Base-by-base conservation (phyloP, 2,329 filamentous ascomycete genomes). In the Fusarium agapanthi region DNA sequence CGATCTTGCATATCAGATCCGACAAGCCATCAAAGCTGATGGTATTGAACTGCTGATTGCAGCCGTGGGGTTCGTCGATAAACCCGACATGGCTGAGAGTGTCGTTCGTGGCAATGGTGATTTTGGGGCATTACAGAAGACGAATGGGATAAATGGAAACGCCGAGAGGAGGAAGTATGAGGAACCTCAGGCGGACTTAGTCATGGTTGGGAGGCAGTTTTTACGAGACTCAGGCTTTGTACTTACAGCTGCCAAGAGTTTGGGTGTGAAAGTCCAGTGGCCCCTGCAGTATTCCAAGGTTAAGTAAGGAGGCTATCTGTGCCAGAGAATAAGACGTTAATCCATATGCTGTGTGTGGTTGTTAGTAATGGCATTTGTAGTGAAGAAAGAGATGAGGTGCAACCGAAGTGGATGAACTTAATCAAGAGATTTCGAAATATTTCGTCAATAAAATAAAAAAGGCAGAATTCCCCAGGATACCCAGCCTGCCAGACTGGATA, bases 151-250 rank as follows among this genome's bases (percentile, higher is more conserved):
- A 5, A 18, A 24, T 3, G 35, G 41, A 7, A 7, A 16, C 0
- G 4, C 89, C 61, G 79, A 79, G 1, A 81, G 85, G 71, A 88
- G 83, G 65, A 81, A 83, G 56, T 81, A 80, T 20, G 15, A 30
- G 3, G 60, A 83, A 6, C 76, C 86, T 18, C 82, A 84, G 77
- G 89, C 87, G 1, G 95, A 98, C 78, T 80, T 95, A 16, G 89
- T 92, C 0, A 85, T 95, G 18, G 86, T 92, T 3, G 95, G 89
- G 0, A 86, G 93, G 56, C 91, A 92, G 77, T 96, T 96, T 80
- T 85, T 97, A 83, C 90, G 94, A 79, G 93, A 97, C 77, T 92
- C 94, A 0, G 91, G 92, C 53, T 90, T 94, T 77, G 91, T 94
- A 7, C 89, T 94, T 81, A 87, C 88, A 30, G 91, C 89, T 71